These are phyloP conservation scores for Colletotrichum cuscutae DNA, from an alignment of 2,329 filamentous ascomycete genomes.

Conservation along the genomic window DNA sequence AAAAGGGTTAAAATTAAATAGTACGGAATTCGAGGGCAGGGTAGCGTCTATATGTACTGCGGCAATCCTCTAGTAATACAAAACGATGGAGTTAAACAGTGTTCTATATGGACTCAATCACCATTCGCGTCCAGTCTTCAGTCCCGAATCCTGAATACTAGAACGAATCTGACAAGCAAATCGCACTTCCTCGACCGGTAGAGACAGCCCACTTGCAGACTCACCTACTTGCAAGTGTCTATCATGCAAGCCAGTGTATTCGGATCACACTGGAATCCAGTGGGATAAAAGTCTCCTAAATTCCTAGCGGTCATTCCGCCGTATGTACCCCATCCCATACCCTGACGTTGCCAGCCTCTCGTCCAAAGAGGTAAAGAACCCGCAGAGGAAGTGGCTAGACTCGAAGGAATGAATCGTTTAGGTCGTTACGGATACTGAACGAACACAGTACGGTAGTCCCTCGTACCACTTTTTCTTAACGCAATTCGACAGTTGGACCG, in stretches of 20 bases:
- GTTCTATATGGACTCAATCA: not conserved
- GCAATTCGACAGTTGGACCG: not conserved
- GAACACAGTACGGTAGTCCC: not conserved
- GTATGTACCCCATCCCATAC: not conserved
- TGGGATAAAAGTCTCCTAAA: conserved; percentile 20
- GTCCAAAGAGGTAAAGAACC: not conserved
- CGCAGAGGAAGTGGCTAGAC: not conserved
- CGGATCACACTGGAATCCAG: not conserved
- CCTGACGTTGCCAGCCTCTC: not conserved
- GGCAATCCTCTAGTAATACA: too few relatives aligned
- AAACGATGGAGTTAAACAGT: too few relatives aligned
- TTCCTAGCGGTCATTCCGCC: conserved; percentile 24
- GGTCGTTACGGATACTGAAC: not conserved
- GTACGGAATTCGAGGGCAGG: too few relatives aligned
- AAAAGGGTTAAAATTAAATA: too few relatives aligned
- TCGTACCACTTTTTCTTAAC: not conserved
- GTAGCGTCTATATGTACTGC: too few relatives aligned
- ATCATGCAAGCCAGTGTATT: not conserved
- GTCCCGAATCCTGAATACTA: not conserved
- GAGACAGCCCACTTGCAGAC: not conserved
- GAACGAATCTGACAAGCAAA: conserved; percentile 1
- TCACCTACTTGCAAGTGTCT: not conserved
- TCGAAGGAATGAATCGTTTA: not conserved
- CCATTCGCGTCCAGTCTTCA: not conserved
- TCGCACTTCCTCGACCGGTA: not conserved